Evolutionary conservation across 805 yeast species (phyloP).

Genomic region (Ogataea methanolica): DNA sequence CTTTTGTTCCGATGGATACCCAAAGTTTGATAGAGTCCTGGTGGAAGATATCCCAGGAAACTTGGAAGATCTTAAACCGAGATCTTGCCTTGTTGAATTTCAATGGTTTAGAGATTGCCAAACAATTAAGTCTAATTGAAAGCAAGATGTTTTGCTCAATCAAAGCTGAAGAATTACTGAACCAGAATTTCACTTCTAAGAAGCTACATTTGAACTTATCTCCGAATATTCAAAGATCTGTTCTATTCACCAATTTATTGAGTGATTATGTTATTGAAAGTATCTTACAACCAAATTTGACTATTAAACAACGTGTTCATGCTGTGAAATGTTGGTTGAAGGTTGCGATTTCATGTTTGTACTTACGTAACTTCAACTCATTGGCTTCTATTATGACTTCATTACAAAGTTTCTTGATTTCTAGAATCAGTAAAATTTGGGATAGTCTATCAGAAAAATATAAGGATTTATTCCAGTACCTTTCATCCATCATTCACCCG

Average conservation of each 20-base stretch:
- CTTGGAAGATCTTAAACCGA: conserved; percentile 54
- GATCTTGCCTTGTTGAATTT: conserved; percentile 51
- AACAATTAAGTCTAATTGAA: conserved; percentile 71
- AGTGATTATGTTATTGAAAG: conserved; percentile 73
- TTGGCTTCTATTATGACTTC: conserved; percentile 76
- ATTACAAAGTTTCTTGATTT: conserved; percentile 65
- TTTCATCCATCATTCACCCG: conserved; percentile 68
- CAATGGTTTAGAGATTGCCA: conserved; percentile 71
- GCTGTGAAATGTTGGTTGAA: conserved; percentile 69
- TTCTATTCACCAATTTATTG: conserved; percentile 65
- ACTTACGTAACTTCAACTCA: conserved; percentile 72
- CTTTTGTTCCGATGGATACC: conserved; percentile 28
- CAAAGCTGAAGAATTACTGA: conserved; percentile 60
- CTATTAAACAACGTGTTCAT: conserved; percentile 45
- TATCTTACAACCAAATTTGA: conserved; percentile 48
- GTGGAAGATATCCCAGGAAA: conserved; percentile 47
- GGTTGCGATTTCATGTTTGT: conserved; percentile 65
- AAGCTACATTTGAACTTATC: conserved; percentile 55
- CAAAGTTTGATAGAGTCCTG: conserved; percentile 38
- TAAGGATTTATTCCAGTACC: conserved; percentile 54
- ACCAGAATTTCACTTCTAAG: conserved; percentile 58
- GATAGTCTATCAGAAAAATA: conserved; percentile 53
- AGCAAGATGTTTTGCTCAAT: conserved; percentile 60
- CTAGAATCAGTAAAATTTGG: conserved; percentile 62
- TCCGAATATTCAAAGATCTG: conserved; percentile 57